Percentiles rank a stretch among this genome's conserved stretches.
Evolutionary conservation across 768 basidiomycete species (phyloP).

Genomic region (Mycena belliarum): DNA sequence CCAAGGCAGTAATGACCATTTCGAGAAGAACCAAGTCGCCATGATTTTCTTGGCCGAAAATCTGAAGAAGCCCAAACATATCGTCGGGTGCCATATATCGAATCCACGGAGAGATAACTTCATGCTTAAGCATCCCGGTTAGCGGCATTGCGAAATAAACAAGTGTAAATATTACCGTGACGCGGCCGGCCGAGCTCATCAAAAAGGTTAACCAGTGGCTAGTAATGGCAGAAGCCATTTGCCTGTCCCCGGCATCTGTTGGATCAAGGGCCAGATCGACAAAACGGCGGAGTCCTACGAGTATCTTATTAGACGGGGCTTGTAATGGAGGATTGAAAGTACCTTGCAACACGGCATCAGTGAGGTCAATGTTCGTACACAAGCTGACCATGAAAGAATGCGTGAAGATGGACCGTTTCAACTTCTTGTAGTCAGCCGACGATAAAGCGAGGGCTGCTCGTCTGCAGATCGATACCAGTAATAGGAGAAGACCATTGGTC

Average conservation of each 20-base stretch:
- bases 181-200: conserved; percentile 16
- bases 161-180: conserved; percentile 9
- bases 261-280: conserved; percentile 41
- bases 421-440: conserved; percentile 28
- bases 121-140: conserved; percentile 23
- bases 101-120: conserved; percentile 50
- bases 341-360: conserved; percentile 37
- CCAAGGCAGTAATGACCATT: conserved; percentile 38
- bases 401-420: conserved; percentile 45
- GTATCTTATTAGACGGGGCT: conserved; percentile 4
- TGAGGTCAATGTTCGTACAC: conserved; percentile 31
- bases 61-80: conserved; percentile 47
- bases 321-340: neutral
- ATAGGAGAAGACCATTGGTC: conserved; percentile 33
- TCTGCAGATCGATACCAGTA: conserved; percentile 41
- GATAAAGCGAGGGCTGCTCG: conserved; percentile 30
- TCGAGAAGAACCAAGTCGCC: conserved; percentile 31
- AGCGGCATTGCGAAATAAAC: neutral
- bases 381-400: conserved; percentile 34
- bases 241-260: conserved; percentile 36
- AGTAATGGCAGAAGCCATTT: conserved; percentile 40
- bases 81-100: conserved; percentile 47
- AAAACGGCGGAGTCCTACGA: conserved; percentile 43
- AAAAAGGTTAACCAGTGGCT: conserved; percentile 41
- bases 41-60: conserved; percentile 25